Evolutionary conservation across 2,329 filamentous ascomycete species (phyloP).

Genomic region (Trichophyton equinum): DNA sequence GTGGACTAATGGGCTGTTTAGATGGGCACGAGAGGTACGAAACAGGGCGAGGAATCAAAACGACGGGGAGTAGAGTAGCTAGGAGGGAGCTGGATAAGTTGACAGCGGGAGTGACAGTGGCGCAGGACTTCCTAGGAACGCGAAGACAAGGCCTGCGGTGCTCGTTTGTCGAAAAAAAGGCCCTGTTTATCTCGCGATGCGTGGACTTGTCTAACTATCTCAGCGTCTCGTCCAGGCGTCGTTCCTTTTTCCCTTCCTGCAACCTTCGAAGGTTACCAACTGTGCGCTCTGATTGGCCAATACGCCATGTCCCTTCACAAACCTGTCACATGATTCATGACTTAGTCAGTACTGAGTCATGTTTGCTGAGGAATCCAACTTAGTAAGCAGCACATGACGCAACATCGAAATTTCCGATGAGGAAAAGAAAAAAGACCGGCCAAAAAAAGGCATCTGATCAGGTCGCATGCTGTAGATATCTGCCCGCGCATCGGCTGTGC

Average conservation of each 20-base stretch:
- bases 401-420: not conserved
- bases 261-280: not conserved
- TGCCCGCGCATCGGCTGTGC: not conserved
- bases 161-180: not conserved
- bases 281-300: not conserved
- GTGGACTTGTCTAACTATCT: not conserved
- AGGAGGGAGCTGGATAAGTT: not conserved
- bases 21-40: not conserved
- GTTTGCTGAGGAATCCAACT: not conserved
- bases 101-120: not conserved
- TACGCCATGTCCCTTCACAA: not conserved
- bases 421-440: not conserved
- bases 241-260: not conserved
- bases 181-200: not conserved
- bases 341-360: not conserved
- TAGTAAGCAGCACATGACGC: not conserved
- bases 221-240: not conserved
- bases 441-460: not conserved
- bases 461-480: not conserved
- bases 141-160: not conserved
- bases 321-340: not conserved
- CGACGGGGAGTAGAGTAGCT: not conserved
- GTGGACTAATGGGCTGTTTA: not conserved
- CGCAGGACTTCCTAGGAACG: not conserved
- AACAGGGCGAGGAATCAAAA: not conserved